phyloP scores from a whole-genome alignment of 73 alveolate species.

The Paramecium octaurelia region DNA sequence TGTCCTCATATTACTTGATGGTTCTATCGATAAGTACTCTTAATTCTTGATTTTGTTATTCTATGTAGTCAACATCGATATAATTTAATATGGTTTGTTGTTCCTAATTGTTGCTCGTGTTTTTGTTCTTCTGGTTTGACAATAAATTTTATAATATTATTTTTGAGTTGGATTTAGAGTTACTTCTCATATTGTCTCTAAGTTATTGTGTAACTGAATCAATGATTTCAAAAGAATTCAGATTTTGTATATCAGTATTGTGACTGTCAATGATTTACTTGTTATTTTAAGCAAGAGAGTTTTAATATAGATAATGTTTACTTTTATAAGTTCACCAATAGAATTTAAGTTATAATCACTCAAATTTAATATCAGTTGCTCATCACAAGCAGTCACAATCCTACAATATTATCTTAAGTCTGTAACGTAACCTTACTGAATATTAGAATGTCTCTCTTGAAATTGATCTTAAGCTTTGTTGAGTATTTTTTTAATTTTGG shows the following conservation, averaged over 20 bases:
- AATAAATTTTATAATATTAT: not conserved
- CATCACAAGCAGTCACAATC: conserved; percentile 30
- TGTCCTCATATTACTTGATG: not conserved
- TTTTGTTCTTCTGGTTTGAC: not conserved
- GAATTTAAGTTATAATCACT: not conserved
- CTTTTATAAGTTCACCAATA: not conserved
- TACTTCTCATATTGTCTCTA: not conserved
- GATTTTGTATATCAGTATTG: not conserved
- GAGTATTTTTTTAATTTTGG: not conserved
- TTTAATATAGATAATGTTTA: no score
- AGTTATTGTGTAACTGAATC: conserved; percentile 2
- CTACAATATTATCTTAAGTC: conserved; percentile 34
- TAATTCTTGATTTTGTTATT: not conserved
- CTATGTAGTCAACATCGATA: not conserved
- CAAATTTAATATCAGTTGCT: not conserved
- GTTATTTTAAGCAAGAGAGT: not conserved
- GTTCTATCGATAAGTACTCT: not conserved
- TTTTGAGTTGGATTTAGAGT: not conserved
- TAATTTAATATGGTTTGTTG: not conserved
- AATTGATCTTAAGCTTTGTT: not conserved
- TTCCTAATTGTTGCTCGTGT: not conserved
- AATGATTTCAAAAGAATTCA: not conserved
- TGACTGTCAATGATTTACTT: not conserved
- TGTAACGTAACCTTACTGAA: not conserved
- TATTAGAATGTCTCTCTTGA: not conserved